A percentile compares a stretch with the other conserved stretches of the same genome.
phyloP scores from a whole-genome alignment of 306 rosid species.

The Vigna hirtella region DNA sequence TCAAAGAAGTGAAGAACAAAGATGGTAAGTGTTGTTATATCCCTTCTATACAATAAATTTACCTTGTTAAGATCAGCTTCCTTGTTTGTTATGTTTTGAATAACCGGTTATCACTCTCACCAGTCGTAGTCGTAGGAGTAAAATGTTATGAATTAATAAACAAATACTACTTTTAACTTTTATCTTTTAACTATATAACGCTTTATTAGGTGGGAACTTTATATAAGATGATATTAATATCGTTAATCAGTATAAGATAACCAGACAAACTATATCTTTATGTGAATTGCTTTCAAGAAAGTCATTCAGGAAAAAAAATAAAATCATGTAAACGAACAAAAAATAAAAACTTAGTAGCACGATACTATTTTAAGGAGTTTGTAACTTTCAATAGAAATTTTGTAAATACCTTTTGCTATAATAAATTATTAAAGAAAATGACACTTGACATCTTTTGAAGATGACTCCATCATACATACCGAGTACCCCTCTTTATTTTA shows the following conservation, averaged over 20 bases:
- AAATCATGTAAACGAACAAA: neutral
- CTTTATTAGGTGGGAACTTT: too few species aligned
- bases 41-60: too few species aligned
- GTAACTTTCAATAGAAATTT: neutral
- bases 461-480: neutral
- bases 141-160: neutral
- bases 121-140: too few species aligned
- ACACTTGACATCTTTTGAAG: neutral
- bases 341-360: neutral
- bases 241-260: neutral
- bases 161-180: neutral
- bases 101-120: too few species aligned
- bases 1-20: too few species aligned
- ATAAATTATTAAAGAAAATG: neutral
- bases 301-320: neutral
- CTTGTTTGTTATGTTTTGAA: too few species aligned
- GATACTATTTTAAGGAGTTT: neutral
- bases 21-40: too few species aligned
- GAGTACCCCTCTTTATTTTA: too few species aligned
- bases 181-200: neutral
- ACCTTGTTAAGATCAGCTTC: too few species aligned
- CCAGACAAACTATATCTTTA: neutral
- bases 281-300: neutral
- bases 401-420: neutral
- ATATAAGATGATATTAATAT: too few species aligned